Evolutionary conservation across 164 flowering plant species (phyloP).

Genomic region (Protea cynaroides): DNA sequence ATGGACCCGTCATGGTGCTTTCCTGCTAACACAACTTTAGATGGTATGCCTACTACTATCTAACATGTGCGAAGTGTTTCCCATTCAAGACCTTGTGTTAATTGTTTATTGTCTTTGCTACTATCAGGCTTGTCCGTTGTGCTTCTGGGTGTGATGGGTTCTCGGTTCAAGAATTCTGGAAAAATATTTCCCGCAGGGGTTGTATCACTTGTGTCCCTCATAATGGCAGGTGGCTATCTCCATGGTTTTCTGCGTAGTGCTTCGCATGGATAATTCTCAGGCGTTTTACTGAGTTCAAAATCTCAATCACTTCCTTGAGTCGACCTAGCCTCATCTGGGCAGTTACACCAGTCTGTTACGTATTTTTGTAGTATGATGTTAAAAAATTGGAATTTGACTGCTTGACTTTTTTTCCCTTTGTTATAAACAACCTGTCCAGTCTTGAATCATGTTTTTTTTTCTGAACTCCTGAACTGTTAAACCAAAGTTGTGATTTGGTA

Average conservation of each 20-base stretch:
- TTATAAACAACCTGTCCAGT: no score
- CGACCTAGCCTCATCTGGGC: background rate
- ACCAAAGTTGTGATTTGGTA: no score
- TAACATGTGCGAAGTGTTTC: background rate
- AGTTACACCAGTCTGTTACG: background rate
- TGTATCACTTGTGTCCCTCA: constrained; percentile 70
- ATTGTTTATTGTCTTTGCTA: background rate
- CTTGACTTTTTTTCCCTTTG: background rate
- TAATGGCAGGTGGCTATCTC: constrained; percentile 87
- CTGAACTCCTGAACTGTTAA: no score
- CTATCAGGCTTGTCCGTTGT: constrained; percentile 61
- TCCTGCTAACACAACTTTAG: background rate
- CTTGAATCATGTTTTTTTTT: no score
- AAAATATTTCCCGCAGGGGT: constrained; percentile 94
- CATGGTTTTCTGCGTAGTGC: constrained; percentile 74
- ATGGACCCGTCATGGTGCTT: background rate
- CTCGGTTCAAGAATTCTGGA: constrained; percentile 72
- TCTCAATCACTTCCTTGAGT: background rate
- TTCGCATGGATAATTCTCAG: constrained; percentile 22
- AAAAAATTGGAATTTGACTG: background rate
- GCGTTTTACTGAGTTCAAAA: background rate
- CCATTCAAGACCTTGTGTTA: background rate
- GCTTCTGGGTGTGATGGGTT: constrained; percentile 78
- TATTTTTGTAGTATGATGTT: background rate
- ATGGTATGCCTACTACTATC: background rate